phyloP scores from a whole-genome alignment of 2,329 filamentous ascomycete species.

The Ophiosphaerella narmari region DNA sequence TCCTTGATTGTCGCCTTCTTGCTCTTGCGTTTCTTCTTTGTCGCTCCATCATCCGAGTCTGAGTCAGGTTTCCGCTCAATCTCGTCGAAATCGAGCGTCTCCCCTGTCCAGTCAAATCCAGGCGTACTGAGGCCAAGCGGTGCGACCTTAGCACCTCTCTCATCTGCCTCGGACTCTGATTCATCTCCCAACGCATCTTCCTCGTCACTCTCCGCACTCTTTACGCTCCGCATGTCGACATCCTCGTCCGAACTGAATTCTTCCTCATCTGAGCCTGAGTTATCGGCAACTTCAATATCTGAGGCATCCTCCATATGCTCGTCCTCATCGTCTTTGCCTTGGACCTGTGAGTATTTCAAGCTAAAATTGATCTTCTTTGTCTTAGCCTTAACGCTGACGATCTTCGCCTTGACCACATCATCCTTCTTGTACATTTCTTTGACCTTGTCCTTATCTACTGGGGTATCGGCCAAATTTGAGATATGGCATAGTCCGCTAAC shows the following conservation, averaged over 20 bases:
- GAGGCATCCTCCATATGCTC: conserved; percentile 47
- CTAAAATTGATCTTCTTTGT: conserved; percentile 85
- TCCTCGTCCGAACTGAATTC: conserved; percentile 46
- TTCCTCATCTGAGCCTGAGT: conserved; percentile 49
- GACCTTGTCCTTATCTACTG: conserved; percentile 84
- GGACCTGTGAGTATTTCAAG: conserved; percentile 90
- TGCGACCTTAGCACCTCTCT: conserved; percentile 24
- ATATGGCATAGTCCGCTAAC: conserved; percentile 93
- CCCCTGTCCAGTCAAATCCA: conserved; percentile 87
- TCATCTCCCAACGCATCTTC: conserved; percentile 41
- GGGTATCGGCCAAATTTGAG: conserved; percentile 85
- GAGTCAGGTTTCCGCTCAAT: conserved; percentile 59
- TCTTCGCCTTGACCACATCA: conserved; percentile 89
- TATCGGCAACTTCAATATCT: conserved; percentile 22
- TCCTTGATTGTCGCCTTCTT: conserved; percentile 78
- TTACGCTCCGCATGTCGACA: conserved; percentile 53
- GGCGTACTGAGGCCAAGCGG: conserved; percentile 67
- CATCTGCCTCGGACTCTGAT: conserved; percentile 39
- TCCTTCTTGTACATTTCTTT: conserved; percentile 87
- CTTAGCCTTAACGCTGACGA: conserved; percentile 75
- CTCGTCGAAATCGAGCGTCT: conserved; percentile 58
- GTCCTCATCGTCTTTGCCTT: conserved; percentile 54
- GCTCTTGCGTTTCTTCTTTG: conserved; percentile 70
- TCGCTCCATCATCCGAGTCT: conserved; percentile 56
- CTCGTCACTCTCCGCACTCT: conserved; percentile 45